These are phyloP conservation scores for Fraxinus ornus DNA, from an alignment of 305 asterid genomes.

Conservation along the genomic window DNA sequence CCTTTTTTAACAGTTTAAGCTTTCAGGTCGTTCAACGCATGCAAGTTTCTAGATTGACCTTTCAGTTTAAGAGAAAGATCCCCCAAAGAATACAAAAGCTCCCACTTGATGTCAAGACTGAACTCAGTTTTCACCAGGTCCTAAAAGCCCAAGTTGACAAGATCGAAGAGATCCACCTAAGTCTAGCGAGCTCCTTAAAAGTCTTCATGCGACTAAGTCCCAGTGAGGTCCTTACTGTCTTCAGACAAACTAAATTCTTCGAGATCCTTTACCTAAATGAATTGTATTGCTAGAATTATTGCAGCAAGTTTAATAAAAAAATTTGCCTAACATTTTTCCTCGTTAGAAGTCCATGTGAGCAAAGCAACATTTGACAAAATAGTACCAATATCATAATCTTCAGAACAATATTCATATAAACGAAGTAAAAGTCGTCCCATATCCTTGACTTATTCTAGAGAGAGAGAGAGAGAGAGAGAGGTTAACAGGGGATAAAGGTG, in stretches of 20 bases:
- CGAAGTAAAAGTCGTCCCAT: not conserved
- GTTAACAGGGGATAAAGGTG: not conserved
- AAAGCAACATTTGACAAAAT: not conserved
- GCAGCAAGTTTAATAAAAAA: not conserved
- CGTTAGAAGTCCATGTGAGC: not conserved
- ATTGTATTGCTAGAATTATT: not conserved
- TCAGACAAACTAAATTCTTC: not conserved
- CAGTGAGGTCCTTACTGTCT: not conserved
- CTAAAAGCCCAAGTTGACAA: not conserved
- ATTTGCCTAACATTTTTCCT: not conserved
- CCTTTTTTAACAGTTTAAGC: not conserved
- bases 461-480: not conserved
- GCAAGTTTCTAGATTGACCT: not conserved
- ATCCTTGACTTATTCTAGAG: not conserved
- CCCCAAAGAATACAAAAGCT: not conserved
- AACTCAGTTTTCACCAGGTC: not conserved
- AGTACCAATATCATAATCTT: not conserved
- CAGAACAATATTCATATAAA: not conserved
- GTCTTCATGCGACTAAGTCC: not conserved
- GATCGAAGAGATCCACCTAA: not conserved
- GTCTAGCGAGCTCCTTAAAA: not conserved
- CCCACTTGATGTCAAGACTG: not conserved
- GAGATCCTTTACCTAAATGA: not conserved
- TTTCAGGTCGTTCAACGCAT: not conserved
- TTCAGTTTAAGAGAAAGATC: not conserved